These are phyloP conservation scores for Neurospora sp. DNA, from an alignment of 495 filamentous ascomycete genomes.

Conservation along the genomic window DNA sequence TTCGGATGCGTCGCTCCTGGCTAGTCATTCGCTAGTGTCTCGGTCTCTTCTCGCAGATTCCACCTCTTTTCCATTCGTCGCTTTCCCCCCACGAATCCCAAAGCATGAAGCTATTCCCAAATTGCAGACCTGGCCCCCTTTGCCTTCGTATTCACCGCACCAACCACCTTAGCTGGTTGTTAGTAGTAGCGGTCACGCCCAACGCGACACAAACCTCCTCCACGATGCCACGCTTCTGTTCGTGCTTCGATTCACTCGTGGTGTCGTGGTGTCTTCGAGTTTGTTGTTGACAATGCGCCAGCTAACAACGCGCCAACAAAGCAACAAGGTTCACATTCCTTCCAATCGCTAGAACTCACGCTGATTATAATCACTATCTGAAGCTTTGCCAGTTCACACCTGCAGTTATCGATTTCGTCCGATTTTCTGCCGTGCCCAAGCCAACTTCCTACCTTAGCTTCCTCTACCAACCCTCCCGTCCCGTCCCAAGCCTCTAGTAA, in stretches of 20 bases:
- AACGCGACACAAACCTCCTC: not conserved
- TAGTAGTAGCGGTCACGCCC: not conserved
- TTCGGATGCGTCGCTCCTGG: not conserved
- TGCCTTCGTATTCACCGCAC: not conserved
- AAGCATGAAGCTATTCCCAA: not conserved
- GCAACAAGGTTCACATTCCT: not conserved
- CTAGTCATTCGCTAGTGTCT: not conserved
- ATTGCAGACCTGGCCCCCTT: not conserved
- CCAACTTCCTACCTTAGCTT: not conserved
- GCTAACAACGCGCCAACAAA: not conserved
- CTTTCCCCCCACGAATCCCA: not conserved
- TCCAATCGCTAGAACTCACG: not conserved
- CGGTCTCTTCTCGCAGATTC: not conserved
- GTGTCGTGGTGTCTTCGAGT: not conserved
- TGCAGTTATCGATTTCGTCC: not conserved
- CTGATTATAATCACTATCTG: not conserved
- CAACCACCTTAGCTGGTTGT: not conserved
- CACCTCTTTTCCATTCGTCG: not conserved
- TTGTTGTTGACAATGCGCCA: not conserved
- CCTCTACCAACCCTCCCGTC: not conserved
- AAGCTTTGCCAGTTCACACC: not conserved
- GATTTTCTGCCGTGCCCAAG: not conserved
- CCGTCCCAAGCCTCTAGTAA: constrained; percentile 5
- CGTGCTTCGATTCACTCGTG: not conserved
- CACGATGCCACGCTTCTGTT: not conserved